Conservation (phyloP, 1,139 yeast species). For the Suhomyces bribrorum region DNA sequence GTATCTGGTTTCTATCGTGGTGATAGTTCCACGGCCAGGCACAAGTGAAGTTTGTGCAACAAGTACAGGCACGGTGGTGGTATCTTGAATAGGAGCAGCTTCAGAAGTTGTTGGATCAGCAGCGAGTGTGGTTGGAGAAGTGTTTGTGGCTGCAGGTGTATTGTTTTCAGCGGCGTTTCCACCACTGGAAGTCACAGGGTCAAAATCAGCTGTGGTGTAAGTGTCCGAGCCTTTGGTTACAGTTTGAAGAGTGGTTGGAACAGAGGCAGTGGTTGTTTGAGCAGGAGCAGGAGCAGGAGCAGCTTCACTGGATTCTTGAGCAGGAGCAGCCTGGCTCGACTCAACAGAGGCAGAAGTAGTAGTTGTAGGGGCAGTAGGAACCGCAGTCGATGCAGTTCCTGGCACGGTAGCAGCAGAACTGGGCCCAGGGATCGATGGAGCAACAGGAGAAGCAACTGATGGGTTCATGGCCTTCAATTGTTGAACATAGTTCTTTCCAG, state of each 20-base stretch:
- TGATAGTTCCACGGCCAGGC: slow-evolving; percentile 3
- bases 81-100: background rate
- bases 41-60: background rate
- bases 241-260: slow-evolving; percentile 3
- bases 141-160: slow-evolving; percentile 2
- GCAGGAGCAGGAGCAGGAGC: slow-evolving; percentile 2
- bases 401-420: slow-evolving; percentile 5
- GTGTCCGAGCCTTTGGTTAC: slow-evolving; percentile 1
- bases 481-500: slow-evolving; percentile 17
- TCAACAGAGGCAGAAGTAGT: background rate
- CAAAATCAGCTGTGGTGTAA: slow-evolving; percentile 1
- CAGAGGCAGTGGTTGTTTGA: slow-evolving; percentile 2
- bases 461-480: slow-evolving; percentile 17
- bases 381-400: slow-evolving; percentile 4
- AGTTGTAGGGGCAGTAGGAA: slow-evolving; percentile 5
- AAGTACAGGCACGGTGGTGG: slow-evolving; percentile 1
- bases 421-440: slow-evolving; percentile 8
- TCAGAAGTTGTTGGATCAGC: slow-evolving; percentile 4
- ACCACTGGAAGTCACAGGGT: slow-evolving; percentile 2
- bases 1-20: slow-evolving; percentile 16
- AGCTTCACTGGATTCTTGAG: slow-evolving; percentile 4
- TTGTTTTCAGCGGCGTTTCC: slow-evolving; percentile 3
- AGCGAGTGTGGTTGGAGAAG: slow-evolving; percentile 2
- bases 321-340: slow-evolving; percentile 5
- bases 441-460: background rate